Percentiles rank a stretch among this genome's conserved stretches.
These are phyloP conservation scores for Cladosporium cucumerinum DNA, from an alignment of 2,329 filamentous ascomycete genomes.

Conservation along the genomic window DNA sequence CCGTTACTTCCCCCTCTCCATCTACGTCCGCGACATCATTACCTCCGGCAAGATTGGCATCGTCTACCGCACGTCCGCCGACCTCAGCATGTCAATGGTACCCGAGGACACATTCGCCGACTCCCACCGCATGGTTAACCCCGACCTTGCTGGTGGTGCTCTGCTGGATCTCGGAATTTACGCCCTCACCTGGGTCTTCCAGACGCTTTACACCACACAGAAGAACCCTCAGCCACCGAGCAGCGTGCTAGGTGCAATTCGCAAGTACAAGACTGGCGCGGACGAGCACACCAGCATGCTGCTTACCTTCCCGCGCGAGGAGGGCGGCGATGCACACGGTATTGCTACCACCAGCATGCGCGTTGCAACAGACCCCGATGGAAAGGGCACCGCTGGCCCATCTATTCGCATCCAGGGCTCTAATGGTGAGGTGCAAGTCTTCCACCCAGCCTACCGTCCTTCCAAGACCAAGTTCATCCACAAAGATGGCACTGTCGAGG, in stretches of 20 bases:
- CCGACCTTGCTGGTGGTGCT: conserved; percentile 75
- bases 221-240: conserved; percentile 62
- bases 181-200: conserved; percentile 85
- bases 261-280: conserved; percentile 69
- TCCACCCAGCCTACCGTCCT: conserved; percentile 68
- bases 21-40: conserved; percentile 68
- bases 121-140: conserved; percentile 76
- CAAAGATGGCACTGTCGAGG: conserved; percentile 46
- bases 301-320: conserved; percentile 65
- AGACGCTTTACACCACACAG: conserved; percentile 80
- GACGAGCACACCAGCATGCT: conserved; percentile 79
- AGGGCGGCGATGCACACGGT: conserved; percentile 61
- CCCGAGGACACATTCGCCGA: conserved; percentile 59
- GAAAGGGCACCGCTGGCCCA: conserved; percentile 57
- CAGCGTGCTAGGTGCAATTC: conserved; percentile 62
- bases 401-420: conserved; percentile 77
- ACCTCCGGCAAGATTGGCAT: conserved; percentile 52
- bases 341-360: conserved; percentile 61
- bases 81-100: conserved; percentile 58
- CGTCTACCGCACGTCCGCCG: conserved; percentile 55
- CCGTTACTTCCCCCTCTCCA: conserved; percentile 78
- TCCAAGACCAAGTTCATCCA: conserved; percentile 39
- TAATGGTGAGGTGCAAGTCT: conserved; percentile 77
- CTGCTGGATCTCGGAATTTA: conserved; percentile 86
- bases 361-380: conserved; percentile 60